Percentiles rank a stretch among this genome's conserved stretches.
Conservation (phyloP, 2,329 filamentous ascomycete species). For the Fusarium citri region DNA sequence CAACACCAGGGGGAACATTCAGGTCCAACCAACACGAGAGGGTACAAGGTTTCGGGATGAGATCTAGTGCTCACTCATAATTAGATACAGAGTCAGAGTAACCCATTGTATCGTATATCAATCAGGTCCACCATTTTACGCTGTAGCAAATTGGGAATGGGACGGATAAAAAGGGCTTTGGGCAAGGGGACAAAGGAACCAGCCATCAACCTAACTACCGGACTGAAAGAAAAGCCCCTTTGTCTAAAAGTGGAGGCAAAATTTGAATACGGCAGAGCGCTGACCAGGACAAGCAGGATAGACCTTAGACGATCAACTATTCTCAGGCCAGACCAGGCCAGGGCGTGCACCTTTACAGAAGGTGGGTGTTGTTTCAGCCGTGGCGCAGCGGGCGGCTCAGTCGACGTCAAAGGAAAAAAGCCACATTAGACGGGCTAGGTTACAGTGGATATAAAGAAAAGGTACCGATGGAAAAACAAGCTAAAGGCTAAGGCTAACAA, state of each 20-base stretch:
- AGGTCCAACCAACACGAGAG: conserved; percentile 13
- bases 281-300: conserved; percentile 4
- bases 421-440: background rate
- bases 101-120: background rate
- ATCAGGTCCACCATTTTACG: conserved; percentile 5
- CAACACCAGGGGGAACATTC: conserved; percentile 2
- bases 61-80: conserved; percentile 1
- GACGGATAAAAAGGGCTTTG: conserved; percentile 1
- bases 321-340: background rate
- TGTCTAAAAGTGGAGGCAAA: conserved; percentile 28
- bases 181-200: background rate
- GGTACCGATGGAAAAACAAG: background rate
- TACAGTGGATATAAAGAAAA: background rate
- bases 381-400: conserved; percentile 20
- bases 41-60: conserved; percentile 11
- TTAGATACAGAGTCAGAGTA: background rate
- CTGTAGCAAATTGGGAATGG: conserved; percentile 11
- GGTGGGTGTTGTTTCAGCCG: conserved; percentile 25
- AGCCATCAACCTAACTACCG: conserved; percentile 8
- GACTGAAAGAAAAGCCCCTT: conserved; percentile 17
- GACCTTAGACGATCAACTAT: conserved; percentile 10
- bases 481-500: background rate
- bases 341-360: background rate
- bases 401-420: background rate
- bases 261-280: background rate